Evolutionary conservation across 345 rosid genomes (phyloP), one percentile per base, ranked within the genome.

Genomic region (Lumnitzera racemosa): DNA sequence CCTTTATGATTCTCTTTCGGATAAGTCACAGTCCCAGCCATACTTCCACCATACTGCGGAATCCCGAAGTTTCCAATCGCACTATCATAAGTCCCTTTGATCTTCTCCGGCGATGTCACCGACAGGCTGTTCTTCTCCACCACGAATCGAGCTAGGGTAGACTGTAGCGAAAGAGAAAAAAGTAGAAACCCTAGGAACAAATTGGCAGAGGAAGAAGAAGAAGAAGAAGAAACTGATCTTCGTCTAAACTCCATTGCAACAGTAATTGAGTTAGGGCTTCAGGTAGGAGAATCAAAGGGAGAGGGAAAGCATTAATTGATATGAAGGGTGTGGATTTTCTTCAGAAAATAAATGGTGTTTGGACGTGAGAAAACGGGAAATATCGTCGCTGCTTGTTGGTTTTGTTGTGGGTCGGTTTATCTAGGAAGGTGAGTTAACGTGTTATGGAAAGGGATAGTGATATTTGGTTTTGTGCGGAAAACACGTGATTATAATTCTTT

Each of bases 1-100:
- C 86, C 95, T 70, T 90, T 86, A 71, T 46, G 79, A 67, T 94
- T 90, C 57, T 84, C 81, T 56, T 79, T 84, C 0, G 91, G 96
- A 61, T 87, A 94, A 60, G 70, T 55, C 53, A 88, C 96, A 15
- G 82, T 68, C 0, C 97, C 99, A 0, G 96, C 97, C 97, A 94
- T 85, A 75, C 96, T 90, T n/a, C 99, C 99, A 12, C 99, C 99
- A 74, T 94, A 94, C 69, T 94, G 90, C 25, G 99, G 99, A 49
- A 94, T 88, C 80, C 99, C 99, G 20, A 94, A 94, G 81, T 94
- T 94, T 1, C 97, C 99, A 57, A 94, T 94, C 13, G 97, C 99
- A 75, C 89, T 86, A 57, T 94, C 96, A 58, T 89, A 79, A 7
- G 74, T 81, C 7, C 96, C 99, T 67, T 83, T 90, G 12, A 94